Conservation (phyloP, 441 rosid genomes). For the Pelargonium cotyledonis region DNA sequence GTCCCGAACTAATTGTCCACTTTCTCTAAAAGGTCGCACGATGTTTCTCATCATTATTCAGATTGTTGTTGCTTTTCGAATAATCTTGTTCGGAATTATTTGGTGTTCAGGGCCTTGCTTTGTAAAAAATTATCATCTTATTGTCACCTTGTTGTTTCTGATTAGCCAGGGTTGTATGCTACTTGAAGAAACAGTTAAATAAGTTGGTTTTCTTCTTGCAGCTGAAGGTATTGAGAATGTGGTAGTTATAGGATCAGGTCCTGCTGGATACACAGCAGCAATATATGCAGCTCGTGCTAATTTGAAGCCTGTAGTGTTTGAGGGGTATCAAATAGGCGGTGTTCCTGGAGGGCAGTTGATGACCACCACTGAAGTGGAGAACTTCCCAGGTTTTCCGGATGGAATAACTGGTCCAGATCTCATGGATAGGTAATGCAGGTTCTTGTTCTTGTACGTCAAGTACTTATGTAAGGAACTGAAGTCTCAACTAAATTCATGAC, state of each 20-base stretch:
- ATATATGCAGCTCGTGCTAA: conserved; percentile 96
- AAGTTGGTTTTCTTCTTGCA: conserved; percentile 31
- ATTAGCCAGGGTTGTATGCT: background rate
- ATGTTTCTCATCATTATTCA: too few species aligned
- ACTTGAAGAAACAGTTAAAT: background rate
- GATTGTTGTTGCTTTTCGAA: too few species aligned
- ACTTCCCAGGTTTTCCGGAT: conserved; percentile 94
- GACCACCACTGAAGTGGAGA: conserved; percentile 98
- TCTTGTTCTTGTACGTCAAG: background rate
- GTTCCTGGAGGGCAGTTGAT: conserved; percentile 98
- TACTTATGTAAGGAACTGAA: background rate
- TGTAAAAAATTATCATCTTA: background rate
- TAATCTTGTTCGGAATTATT: too few species aligned
- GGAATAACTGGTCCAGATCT: conserved; percentile 97
- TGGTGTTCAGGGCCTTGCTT: too few species aligned
- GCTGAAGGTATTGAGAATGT: conserved; percentile 73
- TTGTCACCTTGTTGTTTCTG: conserved; percentile 3
- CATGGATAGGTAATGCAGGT: conserved; percentile 66
- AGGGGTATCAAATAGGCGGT: conserved; percentile 94
- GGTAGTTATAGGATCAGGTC: conserved; percentile 92
- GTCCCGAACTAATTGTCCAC: too few species aligned
- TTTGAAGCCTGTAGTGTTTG: conserved; percentile 95
- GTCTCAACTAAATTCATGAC: conserved; percentile 12
- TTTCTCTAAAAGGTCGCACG: too few species aligned
- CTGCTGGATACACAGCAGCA: conserved; percentile 96